phyloP scores from a whole-genome alignment of 2,329 filamentous ascomycete species.

The Amesomyces nigricolor region DNA sequence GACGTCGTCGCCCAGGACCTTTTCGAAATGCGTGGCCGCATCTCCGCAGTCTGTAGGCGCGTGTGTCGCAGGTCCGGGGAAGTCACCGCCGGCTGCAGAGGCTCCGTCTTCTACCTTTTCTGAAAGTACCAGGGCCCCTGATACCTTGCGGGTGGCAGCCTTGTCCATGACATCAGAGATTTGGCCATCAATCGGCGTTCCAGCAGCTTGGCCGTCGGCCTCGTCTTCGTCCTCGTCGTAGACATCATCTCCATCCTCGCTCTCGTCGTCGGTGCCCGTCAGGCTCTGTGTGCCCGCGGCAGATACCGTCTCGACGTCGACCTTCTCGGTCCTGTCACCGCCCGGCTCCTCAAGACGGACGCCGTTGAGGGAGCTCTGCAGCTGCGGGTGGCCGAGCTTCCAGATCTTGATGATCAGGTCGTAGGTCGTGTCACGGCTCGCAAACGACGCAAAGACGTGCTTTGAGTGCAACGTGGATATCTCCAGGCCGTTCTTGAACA shows the following conservation, averaged over 20 bases:
- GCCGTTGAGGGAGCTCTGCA: slow-evolving; percentile 87
- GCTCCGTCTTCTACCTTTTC: slow-evolving; percentile 46
- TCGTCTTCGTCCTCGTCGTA: slow-evolving; percentile 75
- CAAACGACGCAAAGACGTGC: slow-evolving; percentile 91
- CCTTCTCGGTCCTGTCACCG: slow-evolving; percentile 87
- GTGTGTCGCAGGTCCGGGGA: slow-evolving; percentile 79
- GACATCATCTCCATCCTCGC: slow-evolving; percentile 70
- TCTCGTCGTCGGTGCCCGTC: slow-evolving; percentile 54
- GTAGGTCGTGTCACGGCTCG: slow-evolving; percentile 91
- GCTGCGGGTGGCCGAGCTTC: slow-evolving; percentile 89
- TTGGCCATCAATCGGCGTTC: slow-evolving; percentile 37
- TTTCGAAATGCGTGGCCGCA: slow-evolving; percentile 72
- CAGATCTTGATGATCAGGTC: slow-evolving; percentile 97
- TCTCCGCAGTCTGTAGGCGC: slow-evolving; percentile 82
- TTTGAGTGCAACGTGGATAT: slow-evolving; percentile 93
- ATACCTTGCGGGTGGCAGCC: slow-evolving; percentile 64
- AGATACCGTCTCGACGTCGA: slow-evolving; percentile 43
- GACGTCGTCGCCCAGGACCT: slow-evolving; percentile 75
- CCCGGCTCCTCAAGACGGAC: slow-evolving; percentile 74
- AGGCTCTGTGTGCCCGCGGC: slow-evolving; percentile 45
- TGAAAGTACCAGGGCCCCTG: slow-evolving; percentile 43
- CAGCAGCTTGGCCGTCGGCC: slow-evolving; percentile 46
- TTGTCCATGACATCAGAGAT: slow-evolving; percentile 54
- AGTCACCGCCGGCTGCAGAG: slow-evolving; percentile 49
- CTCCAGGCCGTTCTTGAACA: slow-evolving; percentile 96